Evolutionary conservation across 495 filamentous ascomycete genomes (phyloP).

Genomic region (Neurospora discreta): DNA sequence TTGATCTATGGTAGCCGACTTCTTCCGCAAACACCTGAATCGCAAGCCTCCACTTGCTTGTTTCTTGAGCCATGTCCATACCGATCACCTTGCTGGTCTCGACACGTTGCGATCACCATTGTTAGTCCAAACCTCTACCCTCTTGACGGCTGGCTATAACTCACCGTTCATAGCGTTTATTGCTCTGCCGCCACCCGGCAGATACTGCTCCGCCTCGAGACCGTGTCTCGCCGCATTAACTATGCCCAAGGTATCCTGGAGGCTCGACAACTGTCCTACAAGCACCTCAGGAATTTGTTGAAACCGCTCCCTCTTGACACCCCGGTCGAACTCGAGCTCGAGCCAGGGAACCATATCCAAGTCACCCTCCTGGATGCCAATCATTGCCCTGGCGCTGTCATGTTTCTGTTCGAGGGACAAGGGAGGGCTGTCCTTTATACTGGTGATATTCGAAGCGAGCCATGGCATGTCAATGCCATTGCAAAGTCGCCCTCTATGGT

Average conservation of each 20-base stretch:
- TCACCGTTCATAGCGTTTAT: conserved; percentile 47
- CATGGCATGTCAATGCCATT: conserved; percentile 45
- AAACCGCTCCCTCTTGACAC: conserved; percentile 80
- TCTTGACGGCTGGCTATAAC: neutral
- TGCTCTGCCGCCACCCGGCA: conserved; percentile 79
- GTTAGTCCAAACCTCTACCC: conserved; percentile 16
- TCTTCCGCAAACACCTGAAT: conserved; percentile 54
- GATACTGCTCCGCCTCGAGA: conserved; percentile 65
- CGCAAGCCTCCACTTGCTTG: conserved; percentile 61
- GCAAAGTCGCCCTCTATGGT: conserved; percentile 60
- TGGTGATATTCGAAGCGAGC: conserved; percentile 75
- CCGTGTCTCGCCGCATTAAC: conserved; percentile 68
- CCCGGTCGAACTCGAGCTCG: conserved; percentile 65
- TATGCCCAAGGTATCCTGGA: conserved; percentile 70
- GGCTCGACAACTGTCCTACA: conserved; percentile 54
- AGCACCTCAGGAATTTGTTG: conserved; percentile 61
- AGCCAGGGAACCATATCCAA: conserved; percentile 51
- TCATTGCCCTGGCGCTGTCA: conserved; percentile 83
- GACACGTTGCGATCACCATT: conserved; percentile 68
- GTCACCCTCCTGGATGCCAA: conserved; percentile 89
- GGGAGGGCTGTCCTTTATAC: conserved; percentile 78
- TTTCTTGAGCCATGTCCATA: conserved; percentile 90
- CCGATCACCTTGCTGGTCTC: conserved; percentile 77
- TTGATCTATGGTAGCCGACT: conserved; percentile 59
- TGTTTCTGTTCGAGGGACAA: conserved; percentile 78